phyloP scores from a whole-genome alignment of 2,329 filamentous ascomycete species.

The Fusarium poae region DNA sequence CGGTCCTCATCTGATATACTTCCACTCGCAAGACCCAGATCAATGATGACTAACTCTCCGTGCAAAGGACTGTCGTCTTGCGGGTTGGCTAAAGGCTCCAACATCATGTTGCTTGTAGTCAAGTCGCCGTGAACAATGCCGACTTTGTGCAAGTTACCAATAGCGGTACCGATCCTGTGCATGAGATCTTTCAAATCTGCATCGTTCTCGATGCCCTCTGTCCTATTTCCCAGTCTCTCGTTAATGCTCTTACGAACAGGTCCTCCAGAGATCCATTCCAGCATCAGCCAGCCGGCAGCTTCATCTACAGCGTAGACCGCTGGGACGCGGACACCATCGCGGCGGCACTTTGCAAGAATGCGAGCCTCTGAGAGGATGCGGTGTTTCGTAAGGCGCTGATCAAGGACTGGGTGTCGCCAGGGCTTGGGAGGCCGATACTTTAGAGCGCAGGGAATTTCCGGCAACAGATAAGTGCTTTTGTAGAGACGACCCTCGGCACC shows the following conservation, averaged over 20 bases:
- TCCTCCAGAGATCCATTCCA: slow-evolving; percentile 85
- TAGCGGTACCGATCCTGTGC: slow-evolving; percentile 75
- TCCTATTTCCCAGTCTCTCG: slow-evolving; percentile 70
- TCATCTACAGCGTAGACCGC: slow-evolving; percentile 79
- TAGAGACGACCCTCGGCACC: slow-evolving; percentile 97
- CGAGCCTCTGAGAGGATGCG: slow-evolving; percentile 91
- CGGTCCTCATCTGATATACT: slow-evolving; percentile 89
- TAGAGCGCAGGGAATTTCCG: slow-evolving; percentile 78
- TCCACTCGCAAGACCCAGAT: slow-evolving; percentile 91
- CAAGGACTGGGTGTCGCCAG: slow-evolving; percentile 91
- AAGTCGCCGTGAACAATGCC: slow-evolving; percentile 95
- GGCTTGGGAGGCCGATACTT: slow-evolving; percentile 93
- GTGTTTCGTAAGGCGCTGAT: slow-evolving; percentile 86
- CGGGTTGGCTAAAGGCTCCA: slow-evolving; percentile 60
- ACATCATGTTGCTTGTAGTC: slow-evolving; percentile 97
- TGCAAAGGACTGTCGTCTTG: slow-evolving; percentile 56
- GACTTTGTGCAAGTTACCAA: slow-evolving; percentile 83
- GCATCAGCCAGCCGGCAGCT: slow-evolving; percentile 77
- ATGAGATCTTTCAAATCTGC: slow-evolving; percentile 72
- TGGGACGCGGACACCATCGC: slow-evolving; percentile 85
- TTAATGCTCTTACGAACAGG: slow-evolving; percentile 79
- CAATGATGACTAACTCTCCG: slow-evolving; percentile 89
- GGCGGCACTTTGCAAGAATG: slow-evolving; percentile 81
- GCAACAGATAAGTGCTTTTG: slow-evolving; percentile 82
- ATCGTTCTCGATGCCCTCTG: slow-evolving; percentile 58